Base-by-base conservation (phyloP, 179 eudicot species). In the Patellifolia procumbens region DNA sequence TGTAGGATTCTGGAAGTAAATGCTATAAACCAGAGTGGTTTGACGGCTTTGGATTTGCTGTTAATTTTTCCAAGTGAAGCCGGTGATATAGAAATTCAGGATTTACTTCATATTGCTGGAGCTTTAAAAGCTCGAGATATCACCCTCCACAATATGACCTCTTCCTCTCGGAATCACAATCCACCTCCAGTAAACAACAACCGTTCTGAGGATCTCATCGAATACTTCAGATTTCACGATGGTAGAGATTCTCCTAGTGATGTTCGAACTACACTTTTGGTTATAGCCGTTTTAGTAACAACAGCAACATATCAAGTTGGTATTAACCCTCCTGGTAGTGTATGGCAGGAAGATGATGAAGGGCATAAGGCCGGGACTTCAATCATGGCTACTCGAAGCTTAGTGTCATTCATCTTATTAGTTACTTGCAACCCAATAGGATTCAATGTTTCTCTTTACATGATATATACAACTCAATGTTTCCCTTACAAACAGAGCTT, bases 241-340 rank as follows among this genome's bases (percentile, higher is more conserved):
- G 80, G 78, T 24, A 84, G 85, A 76, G 88, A 85, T 45, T 84
- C 89, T 19, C 91, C 87, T 2, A 74, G 89, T 35, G 84, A 86
- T 29, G 86, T 76, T 1, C 87, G 89, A n/a, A 78, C 68, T 43
- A 59, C 82, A 12, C 86, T 88, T 7, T 31, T 85, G 20, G 87
- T 83, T 22, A 83, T 87, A 49, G 82, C 87, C 4, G 82, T 80
- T n/a, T 77, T 86, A 28, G 88, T 86, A 24, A 78, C 85, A 19
- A 79, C 88, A 26, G 85, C 87, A 13, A 84, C 89, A 3, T 88
- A 81, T 77, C 87, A 88, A 72, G 83, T 84, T 16, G 82, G 82
- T 5, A 74, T 84, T 61, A 86, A 39, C 34, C 91, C 88, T 17
- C 90, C 90, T 20, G 85, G 88, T 63, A 79, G 83, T n/a, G 37